phyloP scores from a whole-genome alignment of 257 asterid genomes.

The Solanum acaule region DNA sequence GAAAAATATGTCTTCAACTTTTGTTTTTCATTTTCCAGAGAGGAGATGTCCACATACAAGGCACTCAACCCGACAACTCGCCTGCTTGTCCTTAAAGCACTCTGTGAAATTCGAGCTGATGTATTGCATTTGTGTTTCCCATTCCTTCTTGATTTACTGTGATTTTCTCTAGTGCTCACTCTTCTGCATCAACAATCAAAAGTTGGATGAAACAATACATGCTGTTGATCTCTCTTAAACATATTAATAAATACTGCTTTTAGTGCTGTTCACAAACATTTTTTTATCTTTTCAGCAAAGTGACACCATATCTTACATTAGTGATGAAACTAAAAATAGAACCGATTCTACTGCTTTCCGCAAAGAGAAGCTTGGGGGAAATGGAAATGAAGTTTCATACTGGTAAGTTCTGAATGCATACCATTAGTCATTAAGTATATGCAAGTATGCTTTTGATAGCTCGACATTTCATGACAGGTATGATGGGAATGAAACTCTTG shows the following conservation, averaged over 20 bases:
- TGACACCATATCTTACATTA: slow-evolving; percentile 54
- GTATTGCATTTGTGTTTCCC: slow-evolving; percentile 29
- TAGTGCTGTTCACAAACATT: not conserved
- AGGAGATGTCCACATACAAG: slow-evolving; percentile 62
- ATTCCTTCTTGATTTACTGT: not conserved
- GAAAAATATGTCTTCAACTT: not conserved
- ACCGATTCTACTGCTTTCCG: slow-evolving; percentile 40
- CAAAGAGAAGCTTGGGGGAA: slow-evolving; percentile 60
- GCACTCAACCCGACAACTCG: slow-evolving; percentile 68
- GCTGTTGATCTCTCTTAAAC: not conserved
- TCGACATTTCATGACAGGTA: slow-evolving; percentile 42
- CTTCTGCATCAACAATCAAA: not conserved
- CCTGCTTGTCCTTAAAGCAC: slow-evolving; percentile 69
- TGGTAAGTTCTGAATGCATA: slow-evolving; percentile 37
- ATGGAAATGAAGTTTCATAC: slow-evolving; percentile 48
- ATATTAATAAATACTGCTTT: not conserved
- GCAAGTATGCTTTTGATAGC: slow-evolving; percentile 3
- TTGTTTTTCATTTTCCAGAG: slow-evolving; percentile 25
- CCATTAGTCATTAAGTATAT: not conserved
- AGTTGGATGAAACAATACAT: not conserved
- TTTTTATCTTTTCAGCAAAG: slow-evolving; percentile 45
- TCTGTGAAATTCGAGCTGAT: slow-evolving; percentile 85
- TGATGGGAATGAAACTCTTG: slow-evolving; percentile 58
- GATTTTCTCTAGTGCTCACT: not conserved
- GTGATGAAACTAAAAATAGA: slow-evolving; percentile 37